Percentiles rank a stretch among this genome's conserved stretches.
Conservation (phyloP, 371 early-diverging fungal genomes). For the Syncephalastrum racemosum region DNA sequence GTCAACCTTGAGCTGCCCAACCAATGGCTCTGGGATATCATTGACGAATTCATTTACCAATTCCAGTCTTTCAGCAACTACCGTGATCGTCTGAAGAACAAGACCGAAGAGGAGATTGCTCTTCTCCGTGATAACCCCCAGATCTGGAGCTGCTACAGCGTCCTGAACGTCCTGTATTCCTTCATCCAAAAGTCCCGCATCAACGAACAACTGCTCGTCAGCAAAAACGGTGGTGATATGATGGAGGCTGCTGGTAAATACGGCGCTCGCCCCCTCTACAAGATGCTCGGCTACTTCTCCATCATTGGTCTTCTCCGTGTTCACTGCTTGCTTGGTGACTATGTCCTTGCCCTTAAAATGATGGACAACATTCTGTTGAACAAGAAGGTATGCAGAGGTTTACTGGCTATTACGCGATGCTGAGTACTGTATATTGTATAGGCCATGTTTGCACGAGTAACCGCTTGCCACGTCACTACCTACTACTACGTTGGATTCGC, state of each 20-base stretch:
- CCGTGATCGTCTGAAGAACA: slow-evolving; percentile 82
- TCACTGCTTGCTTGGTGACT: slow-evolving; percentile 94
- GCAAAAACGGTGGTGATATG: slow-evolving; percentile 89
- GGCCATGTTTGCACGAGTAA: slow-evolving; percentile 91
- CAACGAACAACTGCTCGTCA: slow-evolving; percentile 86
- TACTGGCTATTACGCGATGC: neutral
- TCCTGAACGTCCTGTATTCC: slow-evolving; percentile 92
- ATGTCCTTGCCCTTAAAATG: slow-evolving; percentile 89
- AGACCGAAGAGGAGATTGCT: slow-evolving; percentile 79
- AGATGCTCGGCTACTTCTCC: slow-evolving; percentile 96
- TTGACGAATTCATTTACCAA: slow-evolving; percentile 98
- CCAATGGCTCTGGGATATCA: slow-evolving; percentile 98
- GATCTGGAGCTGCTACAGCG: slow-evolving; percentile 94
- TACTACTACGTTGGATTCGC: slow-evolving; percentile 96
- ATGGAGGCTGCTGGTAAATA: slow-evolving; percentile 79
- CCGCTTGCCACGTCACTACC: slow-evolving; percentile 94
- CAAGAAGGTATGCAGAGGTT: slow-evolving; percentile 58
- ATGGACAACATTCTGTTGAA: slow-evolving; percentile 93
- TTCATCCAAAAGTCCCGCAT: slow-evolving; percentile 92
- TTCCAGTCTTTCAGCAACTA: slow-evolving; percentile 96
- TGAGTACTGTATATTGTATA: slow-evolving; percentile 17
- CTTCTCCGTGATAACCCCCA: slow-evolving; percentile 81
- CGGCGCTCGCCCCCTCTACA: slow-evolving; percentile 80
- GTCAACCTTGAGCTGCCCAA: slow-evolving; percentile 91
- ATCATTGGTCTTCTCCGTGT: slow-evolving; percentile 92